phyloP scores from a whole-genome alignment of 2,329 filamentous ascomycete genomes.

The Fusarium algeriense region DNA sequence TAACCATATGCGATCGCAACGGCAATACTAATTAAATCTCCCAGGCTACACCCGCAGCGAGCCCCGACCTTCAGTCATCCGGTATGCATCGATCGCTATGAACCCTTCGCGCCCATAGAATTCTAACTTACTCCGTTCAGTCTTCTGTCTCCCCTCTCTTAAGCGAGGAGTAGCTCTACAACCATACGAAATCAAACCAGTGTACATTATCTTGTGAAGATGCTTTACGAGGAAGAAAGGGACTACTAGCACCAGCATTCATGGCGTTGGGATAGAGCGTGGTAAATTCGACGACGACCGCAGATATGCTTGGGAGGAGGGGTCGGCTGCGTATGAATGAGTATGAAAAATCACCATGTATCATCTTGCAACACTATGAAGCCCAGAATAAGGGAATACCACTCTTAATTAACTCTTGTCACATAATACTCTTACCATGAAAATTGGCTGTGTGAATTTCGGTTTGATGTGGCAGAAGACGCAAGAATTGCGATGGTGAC shows the following conservation, averaged over 20 bases:
- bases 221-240: slow-evolving; percentile 6
- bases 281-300: slow-evolving; percentile 32
- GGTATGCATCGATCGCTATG: slow-evolving; percentile 54
- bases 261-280: slow-evolving; percentile 43
- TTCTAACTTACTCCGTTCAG: slow-evolving; percentile 51
- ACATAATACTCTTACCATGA: neutral
- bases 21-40: slow-evolving; percentile 46
- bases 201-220: slow-evolving; percentile 46
- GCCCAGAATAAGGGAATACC: slow-evolving; percentile 32
- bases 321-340: slow-evolving; percentile 43
- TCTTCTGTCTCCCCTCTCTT: slow-evolving; percentile 74
- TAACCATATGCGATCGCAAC: slow-evolving; percentile 20
- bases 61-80: slow-evolving; percentile 80
- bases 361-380: slow-evolving; percentile 40
- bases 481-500: slow-evolving; percentile 27
- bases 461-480: slow-evolving; percentile 27
- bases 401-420: slow-evolving; percentile 40
- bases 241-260: slow-evolving; percentile 41
- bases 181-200: slow-evolving; percentile 27
- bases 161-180: slow-evolving; percentile 45
- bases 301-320: slow-evolving; percentile 34
- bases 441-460: neutral
- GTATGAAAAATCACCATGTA: slow-evolving; percentile 38
- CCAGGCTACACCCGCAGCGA: slow-evolving; percentile 93
- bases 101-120: slow-evolving; percentile 33